Percentiles rank a stretch among this genome's conserved stretches.
These are phyloP conservation scores for Crataegus laevigata DNA, from an alignment of 306 rosid genomes.

Conservation along the genomic window DNA sequence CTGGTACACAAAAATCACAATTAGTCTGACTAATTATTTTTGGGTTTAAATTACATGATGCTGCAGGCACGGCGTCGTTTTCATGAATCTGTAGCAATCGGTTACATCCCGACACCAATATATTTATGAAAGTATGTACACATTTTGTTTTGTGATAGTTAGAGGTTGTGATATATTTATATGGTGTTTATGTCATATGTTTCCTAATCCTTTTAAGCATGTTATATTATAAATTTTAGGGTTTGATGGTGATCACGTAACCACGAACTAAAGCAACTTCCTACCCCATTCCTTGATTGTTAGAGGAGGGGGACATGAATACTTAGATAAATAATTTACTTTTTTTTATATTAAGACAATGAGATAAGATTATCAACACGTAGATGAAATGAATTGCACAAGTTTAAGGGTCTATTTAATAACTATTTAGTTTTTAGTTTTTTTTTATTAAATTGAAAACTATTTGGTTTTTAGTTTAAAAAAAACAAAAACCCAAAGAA, in stretches of 20 bases:
- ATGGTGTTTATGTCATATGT: background rate
- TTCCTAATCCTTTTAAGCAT: background rate
- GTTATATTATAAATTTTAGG: background rate
- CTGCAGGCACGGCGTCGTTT: slow-evolving; percentile 1
- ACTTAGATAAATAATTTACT: background rate
- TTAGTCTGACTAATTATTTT: background rate
- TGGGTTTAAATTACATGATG: background rate
- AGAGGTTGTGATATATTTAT: background rate
- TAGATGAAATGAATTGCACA: too few relatives aligned
- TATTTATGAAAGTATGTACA: background rate
- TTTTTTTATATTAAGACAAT: too few relatives aligned
- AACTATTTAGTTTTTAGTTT: too few relatives aligned
- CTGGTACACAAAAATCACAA: background rate
- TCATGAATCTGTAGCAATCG: background rate
- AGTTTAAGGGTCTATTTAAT: too few relatives aligned
- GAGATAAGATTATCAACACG: too few relatives aligned
- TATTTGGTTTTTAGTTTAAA: too few relatives aligned
- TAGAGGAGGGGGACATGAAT: background rate
- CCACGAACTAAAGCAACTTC: slow-evolving; percentile 9
- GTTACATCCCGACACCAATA: background rate
- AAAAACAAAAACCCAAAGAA: too few relatives aligned
- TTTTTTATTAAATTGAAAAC: too few relatives aligned
- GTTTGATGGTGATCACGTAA: slow-evolving; percentile 11
- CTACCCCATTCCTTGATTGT: background rate
- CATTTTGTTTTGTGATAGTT: background rate